Evolutionary conservation across 2,329 filamentous ascomycete genomes (phyloP).

Genomic region (Fusarium beomiforme): DNA sequence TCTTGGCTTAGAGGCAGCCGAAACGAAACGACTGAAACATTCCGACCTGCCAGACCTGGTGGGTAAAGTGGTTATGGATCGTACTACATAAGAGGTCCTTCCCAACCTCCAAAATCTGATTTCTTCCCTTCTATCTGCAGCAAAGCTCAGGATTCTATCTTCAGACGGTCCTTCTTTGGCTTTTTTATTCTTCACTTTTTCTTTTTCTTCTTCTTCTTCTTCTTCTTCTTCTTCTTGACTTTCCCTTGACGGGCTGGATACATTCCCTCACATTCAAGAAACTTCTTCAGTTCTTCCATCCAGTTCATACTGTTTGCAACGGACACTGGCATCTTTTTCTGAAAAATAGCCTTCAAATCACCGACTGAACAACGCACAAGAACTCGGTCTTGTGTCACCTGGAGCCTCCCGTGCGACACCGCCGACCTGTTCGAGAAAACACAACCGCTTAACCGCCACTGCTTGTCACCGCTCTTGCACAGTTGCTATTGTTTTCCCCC

Average conservation of each 20-base stretch:
- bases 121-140: slow-evolving; percentile 24
- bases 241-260: slow-evolving; percentile 36
- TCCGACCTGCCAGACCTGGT: slow-evolving; percentile 5
- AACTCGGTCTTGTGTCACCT: slow-evolving; percentile 25
- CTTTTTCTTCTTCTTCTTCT: slow-evolving; percentile 13
- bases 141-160: slow-evolving; percentile 40
- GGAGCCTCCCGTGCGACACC: slow-evolving; percentile 23
- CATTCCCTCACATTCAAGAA: slow-evolving; percentile 32
- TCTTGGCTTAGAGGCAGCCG: slow-evolving; percentile 27
- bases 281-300: neutral
- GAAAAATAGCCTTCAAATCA: slow-evolving; percentile 13
- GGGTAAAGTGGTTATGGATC: neutral
- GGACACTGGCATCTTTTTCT: slow-evolving; percentile 25
- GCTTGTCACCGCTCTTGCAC: slow-evolving; percentile 26
- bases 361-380: slow-evolving; percentile 24
- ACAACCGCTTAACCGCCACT: slow-evolving; percentile 29
- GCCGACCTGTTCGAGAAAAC: slow-evolving; percentile 35
- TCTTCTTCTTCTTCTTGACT: slow-evolving; percentile 25
- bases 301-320: slow-evolving; percentile 24
- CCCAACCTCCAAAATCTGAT: slow-evolving; percentile 17
- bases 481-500: slow-evolving; percentile 11
- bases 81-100: slow-evolving; percentile 36
- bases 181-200: slow-evolving; percentile 16
- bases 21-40: slow-evolving; percentile 40
- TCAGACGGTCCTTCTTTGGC: slow-evolving; percentile 20